Conservation (phyloP, 1,284 basidiomycete genomes). For the Pterula multifida region DNA sequence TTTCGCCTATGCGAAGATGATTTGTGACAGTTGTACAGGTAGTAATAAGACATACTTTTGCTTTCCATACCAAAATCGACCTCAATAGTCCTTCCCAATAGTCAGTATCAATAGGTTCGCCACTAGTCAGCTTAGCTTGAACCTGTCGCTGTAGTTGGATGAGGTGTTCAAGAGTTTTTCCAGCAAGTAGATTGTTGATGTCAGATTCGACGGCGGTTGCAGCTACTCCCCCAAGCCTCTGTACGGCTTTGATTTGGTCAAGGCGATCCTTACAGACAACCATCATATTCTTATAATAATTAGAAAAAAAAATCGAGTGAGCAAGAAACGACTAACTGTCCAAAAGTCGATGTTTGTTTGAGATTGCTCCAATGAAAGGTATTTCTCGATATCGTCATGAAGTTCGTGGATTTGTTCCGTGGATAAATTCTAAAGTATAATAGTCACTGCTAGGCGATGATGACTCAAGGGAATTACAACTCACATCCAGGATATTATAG, state of each 20-base stretch:
- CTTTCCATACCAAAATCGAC: conserved; percentile 94
- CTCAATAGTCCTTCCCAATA: conserved; percentile 95
- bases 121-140: conserved; percentile 78
- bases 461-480: conserved; percentile 17
- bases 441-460: conserved; percentile 10
- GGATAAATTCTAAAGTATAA: conserved; percentile 60
- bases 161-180: conserved; percentile 79
- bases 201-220: conserved; percentile 75
- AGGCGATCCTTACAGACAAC: conserved; percentile 89
- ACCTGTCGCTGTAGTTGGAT: conserved; percentile 76
- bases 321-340: conserved; percentile 54
- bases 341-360: conserved; percentile 92
- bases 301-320: conserved; percentile 9
- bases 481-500: conserved; percentile 88
- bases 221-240: conserved; percentile 35
- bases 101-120: conserved; percentile 92
- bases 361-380: conserved; percentile 78
- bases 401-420: conserved; percentile 86
- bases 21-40: background rate
- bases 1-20: conserved; percentile 54
- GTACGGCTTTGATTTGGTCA: conserved; percentile 16
- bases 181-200: conserved; percentile 60
- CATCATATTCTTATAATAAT: conserved; percentile 74
- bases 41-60: conserved; percentile 54
- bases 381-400: conserved; percentile 89